Base-by-base conservation (phyloP, 306 rosid genomes). In the Trifolium subterraneum region DNA sequence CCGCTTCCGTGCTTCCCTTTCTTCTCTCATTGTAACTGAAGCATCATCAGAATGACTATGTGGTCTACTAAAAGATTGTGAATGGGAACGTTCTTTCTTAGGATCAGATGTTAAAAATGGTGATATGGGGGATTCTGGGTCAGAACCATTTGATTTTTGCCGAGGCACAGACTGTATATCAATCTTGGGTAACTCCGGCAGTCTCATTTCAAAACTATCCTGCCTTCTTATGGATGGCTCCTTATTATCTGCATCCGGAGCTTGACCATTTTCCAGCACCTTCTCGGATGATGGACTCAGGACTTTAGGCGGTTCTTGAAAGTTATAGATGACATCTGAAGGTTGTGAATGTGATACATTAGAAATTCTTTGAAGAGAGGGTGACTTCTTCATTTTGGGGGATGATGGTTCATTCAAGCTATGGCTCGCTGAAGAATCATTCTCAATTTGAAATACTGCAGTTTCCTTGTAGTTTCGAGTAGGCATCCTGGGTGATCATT, bases 81-180 rank as follows among this genome's bases (percentile, higher is more conserved):
- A 93, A 84, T 93, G 98, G 36, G 98, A 93, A 66, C 98, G 98
- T 78, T 93, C 98, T 70, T 83, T 91, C 67, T 93, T 93, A 47
- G 98, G 98, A 81, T 93, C 98, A 83, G 98, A 93, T 70, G 88
- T 93, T 81, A 93, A 66, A 54, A 93, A 91, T 18, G 98, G 98
- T 55, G 98, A 91, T 67, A 93, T 88, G 6, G 98, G 98, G 73
- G 98, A 93, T 77, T 93, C 98, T 25, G 98, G 98, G 58, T 84
- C 96, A 16, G 98, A 93, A 74, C 90, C 97, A 84, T 89, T 91
- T 74, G 90, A 84, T 31, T 70, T 80, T 80, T 86, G 94, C 60
- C 81, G 87, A 76, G 84, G 82, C 68, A 81, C 83, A 77, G 97
- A 74, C 52, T 89, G 96, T 55, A 93, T 93, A 78, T 91, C 98